Conservation (phyloP, 1,284 basidiomycete species). For the Meripilus lineatus region DNA sequence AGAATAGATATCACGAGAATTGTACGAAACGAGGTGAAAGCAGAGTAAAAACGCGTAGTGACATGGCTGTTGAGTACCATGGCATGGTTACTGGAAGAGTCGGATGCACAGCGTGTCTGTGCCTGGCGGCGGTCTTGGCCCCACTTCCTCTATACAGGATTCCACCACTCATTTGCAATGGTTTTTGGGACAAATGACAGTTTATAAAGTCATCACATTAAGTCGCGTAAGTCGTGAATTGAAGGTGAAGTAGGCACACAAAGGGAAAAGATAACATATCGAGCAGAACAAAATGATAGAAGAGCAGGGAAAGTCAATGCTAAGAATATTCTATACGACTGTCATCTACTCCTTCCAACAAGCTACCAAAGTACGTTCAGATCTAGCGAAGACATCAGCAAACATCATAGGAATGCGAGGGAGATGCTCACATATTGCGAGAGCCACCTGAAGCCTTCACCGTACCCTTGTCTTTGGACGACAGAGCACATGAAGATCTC, state of each 20-base stretch:
- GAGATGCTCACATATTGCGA: constrained; percentile 82
- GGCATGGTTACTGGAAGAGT: no score
- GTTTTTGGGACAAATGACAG: no score
- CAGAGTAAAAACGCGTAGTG: not conserved
- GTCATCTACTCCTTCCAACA: constrained; percentile 6
- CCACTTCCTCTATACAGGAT: no score
- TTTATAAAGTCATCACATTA: no score
- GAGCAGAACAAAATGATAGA: constrained; percentile 8
- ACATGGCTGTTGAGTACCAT: not conserved
- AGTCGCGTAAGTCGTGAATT: no score
- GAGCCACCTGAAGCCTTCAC: constrained; percentile 98
- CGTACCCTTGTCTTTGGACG: constrained; percentile 98
- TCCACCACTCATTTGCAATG: no score
- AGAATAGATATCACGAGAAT: constrained; percentile 50
- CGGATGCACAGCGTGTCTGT: no score
- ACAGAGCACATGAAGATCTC: constrained; percentile 99
- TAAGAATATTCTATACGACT: constrained; percentile 6
- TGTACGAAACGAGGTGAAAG: constrained; percentile 42
- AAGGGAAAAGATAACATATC: constrained; percentile 11
- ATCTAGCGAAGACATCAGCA: constrained; percentile 22
- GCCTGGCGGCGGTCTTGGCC: no score
- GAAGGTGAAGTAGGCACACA: no score
- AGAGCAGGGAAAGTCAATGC: constrained; percentile 4
- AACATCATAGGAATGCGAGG: not conserved
- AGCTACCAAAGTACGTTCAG: constrained; percentile 16